Evolutionary conservation across 192 early-diverging fungal species (phyloP).

Genomic region (Fimicolochytrium jonesii): DNA sequence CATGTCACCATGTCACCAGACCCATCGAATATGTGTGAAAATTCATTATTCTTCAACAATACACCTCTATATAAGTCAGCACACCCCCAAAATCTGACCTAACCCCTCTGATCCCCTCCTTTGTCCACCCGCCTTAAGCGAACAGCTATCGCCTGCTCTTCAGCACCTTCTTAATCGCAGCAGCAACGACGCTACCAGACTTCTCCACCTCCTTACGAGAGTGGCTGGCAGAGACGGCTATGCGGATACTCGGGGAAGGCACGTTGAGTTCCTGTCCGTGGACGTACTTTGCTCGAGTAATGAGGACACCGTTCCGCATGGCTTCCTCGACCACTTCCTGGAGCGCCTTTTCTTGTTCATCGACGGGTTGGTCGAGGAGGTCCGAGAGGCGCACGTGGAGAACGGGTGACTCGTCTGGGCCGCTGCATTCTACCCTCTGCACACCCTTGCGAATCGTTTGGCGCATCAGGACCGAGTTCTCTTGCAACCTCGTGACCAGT

Average conservation of each 20-base stretch:
- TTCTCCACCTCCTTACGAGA: conserved; percentile 82
- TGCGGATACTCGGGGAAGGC: conserved; percentile 77
- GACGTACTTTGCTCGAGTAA: conserved; percentile 86
- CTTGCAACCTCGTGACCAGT: conserved; percentile 50
- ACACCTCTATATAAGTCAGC: too few species aligned
- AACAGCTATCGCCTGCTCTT: conserved; percentile 31
- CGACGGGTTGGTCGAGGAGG: conserved; percentile 15
- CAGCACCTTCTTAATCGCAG: conserved; percentile 50
- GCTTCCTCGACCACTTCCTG: conserved; percentile 76
- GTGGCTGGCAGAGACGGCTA: conserved; percentile 71
- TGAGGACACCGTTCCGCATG: conserved; percentile 75
- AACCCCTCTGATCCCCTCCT: too few species aligned
- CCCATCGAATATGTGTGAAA: too few species aligned
- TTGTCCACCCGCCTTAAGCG: too few species aligned
- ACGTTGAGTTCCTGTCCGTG: conserved; percentile 68
- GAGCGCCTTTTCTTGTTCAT: conserved; percentile 69
- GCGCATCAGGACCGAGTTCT: conserved; percentile 64
- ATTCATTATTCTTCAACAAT: too few species aligned
- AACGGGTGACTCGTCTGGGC: conserved; percentile 57
- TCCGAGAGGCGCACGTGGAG: conserved; percentile 62
- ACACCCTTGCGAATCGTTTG: conserved; percentile 43
- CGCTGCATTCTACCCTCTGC: conserved; percentile 23
- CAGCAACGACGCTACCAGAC: conserved; percentile 70
- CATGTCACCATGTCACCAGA: too few species aligned
- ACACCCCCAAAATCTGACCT: too few species aligned